These are phyloP conservation scores for Cercospora sojina DNA, from an alignment of 2,329 filamentous ascomycete species.

Conservation along the genomic window DNA sequence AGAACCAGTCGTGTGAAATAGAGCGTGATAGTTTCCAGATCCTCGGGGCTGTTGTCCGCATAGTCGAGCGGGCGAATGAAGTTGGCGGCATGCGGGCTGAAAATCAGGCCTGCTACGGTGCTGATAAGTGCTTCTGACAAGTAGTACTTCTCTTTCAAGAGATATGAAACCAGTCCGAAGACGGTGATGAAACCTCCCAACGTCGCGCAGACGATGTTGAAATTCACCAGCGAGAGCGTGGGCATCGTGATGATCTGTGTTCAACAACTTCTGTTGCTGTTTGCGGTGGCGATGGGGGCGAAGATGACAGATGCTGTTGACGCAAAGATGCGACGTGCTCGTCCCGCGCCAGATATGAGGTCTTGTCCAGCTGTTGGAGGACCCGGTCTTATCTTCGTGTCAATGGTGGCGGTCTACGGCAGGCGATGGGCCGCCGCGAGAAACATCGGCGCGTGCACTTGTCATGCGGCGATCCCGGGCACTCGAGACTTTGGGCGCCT, in stretches of 20 bases:
- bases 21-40: slow-evolving; percentile 71
- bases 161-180: slow-evolving; percentile 87
- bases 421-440: slow-evolving; percentile 17
- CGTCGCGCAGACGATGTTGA: slow-evolving; percentile 79
- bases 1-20: slow-evolving; percentile 85
- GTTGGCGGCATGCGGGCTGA: slow-evolving; percentile 75
- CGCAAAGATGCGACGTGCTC: neutral
- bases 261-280: neutral
- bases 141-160: slow-evolving; percentile 87
- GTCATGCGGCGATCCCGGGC: neutral
- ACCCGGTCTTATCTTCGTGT: neutral
- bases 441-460: neutral
- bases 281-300: neutral
- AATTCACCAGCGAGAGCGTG: slow-evolving; percentile 60
- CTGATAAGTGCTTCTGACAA: slow-evolving; percentile 91
- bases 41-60: slow-evolving; percentile 56
- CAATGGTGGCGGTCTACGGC: neutral
- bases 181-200: slow-evolving; percentile 84
- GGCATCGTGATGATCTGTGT: slow-evolving; percentile 50
- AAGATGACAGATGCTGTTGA: neutral
- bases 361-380: neutral
- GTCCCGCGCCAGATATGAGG: neutral
- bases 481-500: neutral
- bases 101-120: slow-evolving; percentile 71
- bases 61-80: slow-evolving; percentile 73